Base-by-base conservation (phyloP, 2,329 filamentous ascomycete genomes). In the Basipetospora chlamydospora region DNA sequence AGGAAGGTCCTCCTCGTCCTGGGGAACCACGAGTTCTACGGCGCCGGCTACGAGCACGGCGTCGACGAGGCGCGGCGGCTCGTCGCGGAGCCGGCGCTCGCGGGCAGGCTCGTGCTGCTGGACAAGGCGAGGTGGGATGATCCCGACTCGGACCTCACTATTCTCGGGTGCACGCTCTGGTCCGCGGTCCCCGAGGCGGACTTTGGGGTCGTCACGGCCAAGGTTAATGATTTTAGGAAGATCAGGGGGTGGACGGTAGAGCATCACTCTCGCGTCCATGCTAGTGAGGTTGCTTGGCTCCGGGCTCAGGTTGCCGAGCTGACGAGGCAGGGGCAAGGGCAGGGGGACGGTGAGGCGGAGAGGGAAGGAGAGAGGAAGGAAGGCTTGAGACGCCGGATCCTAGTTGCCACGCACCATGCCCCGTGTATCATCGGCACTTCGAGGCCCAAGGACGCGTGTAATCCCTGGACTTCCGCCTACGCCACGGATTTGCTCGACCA, bases 131-230 rank as follows among this genome's bases (percentile, higher is more conserved):
- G 58, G 6, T 61, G 56, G 42, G 49, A 55, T 13, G 26, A 28
- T 37, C 48, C 54, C 2, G 49, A 50, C 2, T 60, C 61, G 1
- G 47, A 47, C 17, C 36, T 73, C n/a, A 67, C 61, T 3, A 50
- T 77, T 3, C 49, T 77, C 2, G 72, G 72, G 5, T 74, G 67
- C 42, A 73, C 70, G 2, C 55, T 77, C 0, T 74, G 70, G 65
- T 73, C 69, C 2, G 43, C 50, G 0, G 58, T 77, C 5, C 55
- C 64, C 0, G 42, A 55, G 0, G 49, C 58, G 5, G 52, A 23
- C 22, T 6, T 23, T 23, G 6, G 6, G 22, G 6, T 23, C 11
- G 22, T 11, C 6, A 23, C 22, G 22, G 22, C 6, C 22, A 64
- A 56, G 40, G 54, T 75, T 8, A 61, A 59, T 15, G 73, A 77